Base-by-base conservation (phyloP, 169 alveolate genomes). In the Eimeria sp. region DNA sequence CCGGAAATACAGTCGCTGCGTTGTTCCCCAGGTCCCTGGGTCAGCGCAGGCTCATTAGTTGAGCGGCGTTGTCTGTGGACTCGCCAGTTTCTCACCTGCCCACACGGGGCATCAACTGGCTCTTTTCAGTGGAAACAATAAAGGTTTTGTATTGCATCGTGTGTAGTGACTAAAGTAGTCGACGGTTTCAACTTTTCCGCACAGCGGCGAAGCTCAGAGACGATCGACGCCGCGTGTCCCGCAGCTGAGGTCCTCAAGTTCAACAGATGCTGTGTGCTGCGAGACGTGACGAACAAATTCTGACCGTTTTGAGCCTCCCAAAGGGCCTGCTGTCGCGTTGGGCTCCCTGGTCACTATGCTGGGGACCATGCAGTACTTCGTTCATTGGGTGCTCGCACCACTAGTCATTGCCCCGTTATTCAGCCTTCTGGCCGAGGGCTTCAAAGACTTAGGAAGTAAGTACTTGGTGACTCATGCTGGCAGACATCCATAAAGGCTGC, bases 221-320 rank as follows among this genome's bases (percentile, higher is more conserved):
- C 83, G 54, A 74, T 74, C 83, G 83, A 74, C 16, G 30, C 56
- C 83, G 58, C 83, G 9, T 40, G 56, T 74, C 83, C 83, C 83
- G 30, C 58, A 74, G 43, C 52, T 11, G 23, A 40, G 11, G 2
- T 40, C 83, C 56, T 71, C 10, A 33, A 16, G 56, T n/a, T 16
- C 83, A 74, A 37, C 83, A 37, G 54, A 14, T 40, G 83, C 56
- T 74, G 33, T 37, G 37, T 6, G 54, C 83, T 14, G 30, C 14
- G 56, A 33, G 13, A 40, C 83, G 83, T 74, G 58, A 18, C 1
- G 16, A 40, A n/a, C 74, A 20, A 74, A 74, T 0, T 0, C 52
- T 25, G 33, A 2, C 18, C 54, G 4, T 20, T 16, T 40, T 20
- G 14, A 40, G 43, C 27, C 6, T 0, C n/a, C 4, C 20, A 27